A percentile compares a stretch with the other conserved stretches of the same genome.
These are phyloP conservation scores for Ecytonucleospora hepatopenaei DNA, from an alignment of 371 early-diverging fungal genomes.

Conservation along the genomic window DNA sequence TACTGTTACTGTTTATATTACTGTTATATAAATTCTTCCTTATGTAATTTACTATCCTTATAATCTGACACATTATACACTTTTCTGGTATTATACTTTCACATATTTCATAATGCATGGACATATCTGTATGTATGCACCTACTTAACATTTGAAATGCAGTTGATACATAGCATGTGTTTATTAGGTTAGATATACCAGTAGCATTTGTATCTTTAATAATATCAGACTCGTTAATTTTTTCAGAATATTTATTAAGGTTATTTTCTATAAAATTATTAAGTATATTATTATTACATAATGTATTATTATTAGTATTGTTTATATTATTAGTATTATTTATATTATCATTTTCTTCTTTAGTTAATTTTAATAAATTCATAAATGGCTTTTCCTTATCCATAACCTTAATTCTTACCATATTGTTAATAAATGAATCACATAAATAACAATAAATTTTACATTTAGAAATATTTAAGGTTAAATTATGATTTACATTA, in stretches of 20 bases:
- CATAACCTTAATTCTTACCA: neutral
- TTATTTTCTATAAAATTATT: too few relatives aligned
- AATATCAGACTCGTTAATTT: neutral
- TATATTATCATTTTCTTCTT: neutral
- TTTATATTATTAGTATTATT: neutral
- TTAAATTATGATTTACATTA: too few relatives aligned
- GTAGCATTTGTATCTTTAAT: constrained; percentile 5
- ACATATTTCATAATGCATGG: constrained; percentile 35
- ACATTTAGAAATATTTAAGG: neutral
- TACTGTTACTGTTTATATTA: neutral
- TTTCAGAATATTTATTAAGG: neutral
- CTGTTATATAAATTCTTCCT: neutral
- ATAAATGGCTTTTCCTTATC: neutral
- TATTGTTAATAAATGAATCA: neutral
- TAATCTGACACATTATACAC: constrained; percentile 53
- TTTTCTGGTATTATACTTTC: constrained; percentile 35
- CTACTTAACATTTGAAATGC: constrained; percentile 47
- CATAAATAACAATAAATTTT: constrained; percentile 3
- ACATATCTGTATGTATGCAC: constrained; percentile 13
- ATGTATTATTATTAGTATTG: neutral
- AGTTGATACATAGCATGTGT: constrained; percentile 54
- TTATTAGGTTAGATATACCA: constrained; percentile 52
- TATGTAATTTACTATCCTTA: constrained; percentile 31
- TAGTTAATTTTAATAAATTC: neutral
- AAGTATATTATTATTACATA: neutral